Conservation (phyloP, 768 basidiomycete genomes). For the Tricholoma matsutake region DNA sequence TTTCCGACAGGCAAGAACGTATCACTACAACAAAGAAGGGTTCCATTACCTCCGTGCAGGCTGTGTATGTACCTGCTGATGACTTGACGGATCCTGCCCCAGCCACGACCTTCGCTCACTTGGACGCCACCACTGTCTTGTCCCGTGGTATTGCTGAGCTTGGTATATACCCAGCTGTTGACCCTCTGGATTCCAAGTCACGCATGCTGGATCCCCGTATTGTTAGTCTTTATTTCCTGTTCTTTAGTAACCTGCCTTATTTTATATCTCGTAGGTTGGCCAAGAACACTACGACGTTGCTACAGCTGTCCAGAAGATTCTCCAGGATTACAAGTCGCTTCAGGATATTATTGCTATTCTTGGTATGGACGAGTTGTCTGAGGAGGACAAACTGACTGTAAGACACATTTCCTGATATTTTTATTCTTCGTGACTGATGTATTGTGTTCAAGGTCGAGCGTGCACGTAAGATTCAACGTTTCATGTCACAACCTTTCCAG, state of each 20-base stretch:
- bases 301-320: constrained; percentile 95
- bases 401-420: constrained; percentile 23
- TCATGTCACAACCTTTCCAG: constrained; percentile 99
- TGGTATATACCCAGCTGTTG: constrained; percentile 99
- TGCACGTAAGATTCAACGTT: constrained; percentile 97
- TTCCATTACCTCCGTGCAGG: constrained; percentile 99
- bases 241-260: neutral
- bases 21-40: constrained; percentile 99
- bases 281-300: constrained; percentile 95
- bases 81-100: constrained; percentile 99
- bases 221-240: constrained; percentile 42
- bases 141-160: constrained; percentile 99
- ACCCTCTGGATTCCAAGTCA: constrained; percentile 98
- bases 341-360: constrained; percentile 99
- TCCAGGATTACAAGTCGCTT: constrained; percentile 94
- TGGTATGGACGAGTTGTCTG: constrained; percentile 99
- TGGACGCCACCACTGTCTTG: constrained; percentile 99
- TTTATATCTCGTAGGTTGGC: constrained; percentile 53
- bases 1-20: constrained; percentile 83
- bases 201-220: constrained; percentile 99
- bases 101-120: constrained; percentile 99
- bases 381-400: constrained; percentile 99
- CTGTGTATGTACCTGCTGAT: constrained; percentile 99
- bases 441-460: constrained; percentile 74
- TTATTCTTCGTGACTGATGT: neutral